Evolutionary conservation across 306 rosid genomes (phyloP), one percentile per base, ranked within the genome.

Genomic region (Sicyos edulis): DNA sequence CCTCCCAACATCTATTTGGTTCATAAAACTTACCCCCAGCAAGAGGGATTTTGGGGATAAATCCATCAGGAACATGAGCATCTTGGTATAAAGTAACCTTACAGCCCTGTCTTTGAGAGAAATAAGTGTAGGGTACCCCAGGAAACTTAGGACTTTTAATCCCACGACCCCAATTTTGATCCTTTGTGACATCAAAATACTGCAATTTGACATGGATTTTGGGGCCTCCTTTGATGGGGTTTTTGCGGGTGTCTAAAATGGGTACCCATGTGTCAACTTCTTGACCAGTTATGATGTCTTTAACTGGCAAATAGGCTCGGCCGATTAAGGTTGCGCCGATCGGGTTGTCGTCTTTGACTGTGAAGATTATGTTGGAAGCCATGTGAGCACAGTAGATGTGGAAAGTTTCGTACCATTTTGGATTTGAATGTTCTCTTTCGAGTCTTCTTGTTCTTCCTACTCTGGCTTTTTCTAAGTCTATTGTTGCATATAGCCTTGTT

Each of bases 1-100:
- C 87, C 73, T 83, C 87, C 87, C 87, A 83, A 60, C 87, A 83
- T 61, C 87, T 67, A 49, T 80, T 84, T 20, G 84, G 80, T 75
- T 83, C 84, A 19, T 80, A 83, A 71, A 34, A 56, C 79, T 78
- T 80, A 21, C 84, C 87, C 11, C 84, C 79, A 58, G 87, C 84
- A 50, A 83, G 84, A 72, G 87, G 84, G 59, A 83, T 83, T 72
- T 40, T 62, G 22, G 87, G 87, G 29, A 83, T 57, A 54, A 83
- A 83, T 0, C 78, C 78, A 49, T 83, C 87, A 0, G 87, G 87
- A 62, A 83, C 78, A 63, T 83, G 87, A 51, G 87, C 84, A 57
- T 83, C 87, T 74, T 80, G 84, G 54, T 78, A 83, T 12, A 83
- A 70, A 54, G 82, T 75, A 17, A 83, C 80, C 71, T 56, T 83